Evolutionary conservation across 1,284 basidiomycete species (phyloP).

Genomic region (Phylloboletellus chloephorus): DNA sequence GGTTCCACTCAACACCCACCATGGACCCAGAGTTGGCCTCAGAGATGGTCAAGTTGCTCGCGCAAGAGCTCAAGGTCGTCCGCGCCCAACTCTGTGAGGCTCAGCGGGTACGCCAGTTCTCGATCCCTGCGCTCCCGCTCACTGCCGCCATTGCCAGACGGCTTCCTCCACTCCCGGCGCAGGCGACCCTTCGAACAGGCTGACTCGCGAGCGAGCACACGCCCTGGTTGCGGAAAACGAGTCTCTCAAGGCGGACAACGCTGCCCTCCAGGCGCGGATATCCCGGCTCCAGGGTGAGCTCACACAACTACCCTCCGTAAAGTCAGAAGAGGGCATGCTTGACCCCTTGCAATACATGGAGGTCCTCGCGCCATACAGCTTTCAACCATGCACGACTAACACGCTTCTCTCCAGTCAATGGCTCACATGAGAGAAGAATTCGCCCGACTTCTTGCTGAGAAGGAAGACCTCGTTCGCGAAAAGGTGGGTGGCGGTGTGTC

Average conservation of each 20-base stretch:
- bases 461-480: constrained; percentile 14
- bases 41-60: constrained; percentile 26
- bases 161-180: constrained; percentile 1
- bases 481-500: constrained; percentile 18
- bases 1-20: constrained; percentile 1
- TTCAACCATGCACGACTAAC: constrained; percentile 5
- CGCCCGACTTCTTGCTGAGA: constrained; percentile 13
- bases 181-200: constrained; percentile 2
- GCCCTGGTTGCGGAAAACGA: constrained; percentile 17
- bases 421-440: constrained; percentile 10
- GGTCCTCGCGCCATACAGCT: constrained; percentile 2
- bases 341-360: constrained; percentile 5
- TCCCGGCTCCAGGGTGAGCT: constrained; percentile 13
- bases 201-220: constrained; percentile 8
- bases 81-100: constrained; percentile 21
- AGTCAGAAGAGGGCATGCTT: constrained; percentile 13
- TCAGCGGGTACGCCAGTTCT: constrained; percentile 13
- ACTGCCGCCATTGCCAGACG: constrained; percentile 10
- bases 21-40: constrained; percentile 24
- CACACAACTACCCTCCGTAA: constrained; percentile 14
- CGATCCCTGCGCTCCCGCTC: background rate
- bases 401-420: constrained; percentile 7
- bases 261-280: constrained; percentile 14
- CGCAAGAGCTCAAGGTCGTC: constrained; percentile 24
- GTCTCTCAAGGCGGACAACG: constrained; percentile 20